These are phyloP conservation scores for Silene coronaria DNA, from an alignment of 179 eudicot genomes.

Conservation along the genomic window DNA sequence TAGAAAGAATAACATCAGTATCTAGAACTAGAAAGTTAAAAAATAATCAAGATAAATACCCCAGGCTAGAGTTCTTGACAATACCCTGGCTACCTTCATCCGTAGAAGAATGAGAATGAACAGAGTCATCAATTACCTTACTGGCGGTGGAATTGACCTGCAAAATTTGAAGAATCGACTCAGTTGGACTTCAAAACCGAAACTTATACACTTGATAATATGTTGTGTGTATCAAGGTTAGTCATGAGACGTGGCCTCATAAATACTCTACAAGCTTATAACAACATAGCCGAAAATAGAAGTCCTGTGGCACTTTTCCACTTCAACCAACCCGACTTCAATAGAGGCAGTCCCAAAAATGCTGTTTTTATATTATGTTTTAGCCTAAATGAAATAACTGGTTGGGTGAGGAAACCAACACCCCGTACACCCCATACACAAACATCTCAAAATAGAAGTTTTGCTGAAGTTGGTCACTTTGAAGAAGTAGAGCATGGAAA, in stretches of 20 bases:
- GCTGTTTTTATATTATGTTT: too few species aligned
- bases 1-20: slow-evolving; percentile 2
- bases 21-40: background rate
- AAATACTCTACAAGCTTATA: background rate
- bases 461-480: too few species aligned
- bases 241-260: background rate
- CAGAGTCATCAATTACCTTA: slow-evolving; percentile 40
- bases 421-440: too few species aligned
- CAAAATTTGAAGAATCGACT: slow-evolving; percentile 2
- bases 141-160: slow-evolving; percentile 51
- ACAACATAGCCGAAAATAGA: background rate
- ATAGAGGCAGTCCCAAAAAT: background rate
- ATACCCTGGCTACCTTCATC: slow-evolving; percentile 37
- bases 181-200: background rate
- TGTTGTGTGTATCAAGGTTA: background rate
- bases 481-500: too few species aligned
- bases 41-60: slow-evolving; percentile 27
- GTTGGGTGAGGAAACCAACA: too few species aligned
- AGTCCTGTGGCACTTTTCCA: background rate
- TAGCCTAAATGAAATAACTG: too few species aligned
- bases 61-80: slow-evolving; percentile 29
- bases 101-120: slow-evolving; percentile 36
- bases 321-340: background rate
- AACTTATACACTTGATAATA: background rate
- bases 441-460: too few species aligned